Percentiles rank a stretch among this genome's conserved stretches.
Evolutionary conservation across 495 filamentous ascomycete genomes (phyloP).

Genomic region (Staphylotrichum longicolle): DNA sequence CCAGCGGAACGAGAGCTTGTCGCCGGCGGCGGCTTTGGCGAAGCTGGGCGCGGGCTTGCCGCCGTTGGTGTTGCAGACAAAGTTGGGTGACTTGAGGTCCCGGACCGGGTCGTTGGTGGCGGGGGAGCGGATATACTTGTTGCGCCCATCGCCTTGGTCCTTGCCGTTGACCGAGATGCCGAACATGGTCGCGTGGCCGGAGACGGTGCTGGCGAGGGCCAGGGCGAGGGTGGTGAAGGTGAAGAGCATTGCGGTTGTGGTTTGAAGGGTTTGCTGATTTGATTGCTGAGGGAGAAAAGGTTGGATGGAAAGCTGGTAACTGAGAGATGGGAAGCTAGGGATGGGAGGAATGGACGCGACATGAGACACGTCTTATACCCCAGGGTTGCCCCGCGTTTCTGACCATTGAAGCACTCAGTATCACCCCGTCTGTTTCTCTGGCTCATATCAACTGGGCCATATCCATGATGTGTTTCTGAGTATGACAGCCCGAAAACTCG

Average conservation of each 20-base stretch:
- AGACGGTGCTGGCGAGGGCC: slow-evolving; percentile 34
- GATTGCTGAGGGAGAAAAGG: no score
- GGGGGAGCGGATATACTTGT: slow-evolving; percentile 43
- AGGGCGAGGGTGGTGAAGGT: not conserved
- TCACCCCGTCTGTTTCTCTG: no score
- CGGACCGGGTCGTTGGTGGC: slow-evolving; percentile 30
- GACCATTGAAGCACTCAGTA: no score
- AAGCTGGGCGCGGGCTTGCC: slow-evolving; percentile 31
- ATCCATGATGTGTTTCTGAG: no score
- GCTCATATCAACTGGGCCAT: no score
- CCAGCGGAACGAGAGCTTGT: slow-evolving; percentile 45
- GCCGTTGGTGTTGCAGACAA: slow-evolving; percentile 47
- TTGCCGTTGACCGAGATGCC: slow-evolving; percentile 43
- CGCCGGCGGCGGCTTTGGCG: slow-evolving; percentile 40
- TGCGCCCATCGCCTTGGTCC: slow-evolving; percentile 42
- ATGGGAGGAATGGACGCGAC: no score
- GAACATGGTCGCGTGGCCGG: slow-evolving; percentile 44
- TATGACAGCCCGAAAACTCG: no score
- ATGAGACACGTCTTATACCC: no score
- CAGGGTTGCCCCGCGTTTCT: no score
- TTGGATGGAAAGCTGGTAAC: no score
- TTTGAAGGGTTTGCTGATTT: not conserved
- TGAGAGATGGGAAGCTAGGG: no score
- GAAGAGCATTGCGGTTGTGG: slow-evolving; percentile 7
- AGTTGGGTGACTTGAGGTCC: slow-evolving; percentile 34